Conservation (phyloP, 257 asterid species). For the Capsicum chinense region DNA sequence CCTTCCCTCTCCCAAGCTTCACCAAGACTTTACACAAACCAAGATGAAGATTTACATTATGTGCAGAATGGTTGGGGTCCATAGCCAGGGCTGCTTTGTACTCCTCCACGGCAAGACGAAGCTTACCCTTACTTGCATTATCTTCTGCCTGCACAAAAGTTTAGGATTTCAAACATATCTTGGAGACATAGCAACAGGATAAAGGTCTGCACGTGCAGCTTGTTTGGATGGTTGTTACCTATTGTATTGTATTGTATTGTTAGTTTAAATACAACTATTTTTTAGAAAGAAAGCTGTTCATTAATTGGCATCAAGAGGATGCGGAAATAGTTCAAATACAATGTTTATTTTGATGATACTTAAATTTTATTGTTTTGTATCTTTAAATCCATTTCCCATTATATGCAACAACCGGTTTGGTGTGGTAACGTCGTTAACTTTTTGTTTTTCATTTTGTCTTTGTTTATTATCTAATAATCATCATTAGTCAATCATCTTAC, state of each 20-base stretch:
- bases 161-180: background rate
- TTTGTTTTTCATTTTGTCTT: background rate
- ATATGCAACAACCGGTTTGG: background rate
- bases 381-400: background rate
- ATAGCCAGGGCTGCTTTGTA: slow-evolving; percentile 72
- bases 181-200: background rate
- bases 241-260: background rate
- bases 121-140: slow-evolving; percentile 86
- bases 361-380: background rate
- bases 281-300: background rate
- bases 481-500: too few relatives aligned
- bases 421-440: background rate
- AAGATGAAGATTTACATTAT: slow-evolving; percentile 79
- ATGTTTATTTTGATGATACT: background rate
- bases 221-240: background rate
- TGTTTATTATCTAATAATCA: too few relatives aligned
- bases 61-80: slow-evolving; percentile 85
- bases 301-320: background rate
- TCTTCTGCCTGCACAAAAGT: slow-evolving; percentile 79
- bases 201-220: slow-evolving; percentile 18
- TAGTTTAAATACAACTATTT: background rate
- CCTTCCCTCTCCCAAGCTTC: slow-evolving; percentile 90
- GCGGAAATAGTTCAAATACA: background rate
- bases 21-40: slow-evolving; percentile 87
- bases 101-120: slow-evolving; percentile 86